Conservation (phyloP, 257 asterid genomes). For the Gynochthodes officinalis region DNA sequence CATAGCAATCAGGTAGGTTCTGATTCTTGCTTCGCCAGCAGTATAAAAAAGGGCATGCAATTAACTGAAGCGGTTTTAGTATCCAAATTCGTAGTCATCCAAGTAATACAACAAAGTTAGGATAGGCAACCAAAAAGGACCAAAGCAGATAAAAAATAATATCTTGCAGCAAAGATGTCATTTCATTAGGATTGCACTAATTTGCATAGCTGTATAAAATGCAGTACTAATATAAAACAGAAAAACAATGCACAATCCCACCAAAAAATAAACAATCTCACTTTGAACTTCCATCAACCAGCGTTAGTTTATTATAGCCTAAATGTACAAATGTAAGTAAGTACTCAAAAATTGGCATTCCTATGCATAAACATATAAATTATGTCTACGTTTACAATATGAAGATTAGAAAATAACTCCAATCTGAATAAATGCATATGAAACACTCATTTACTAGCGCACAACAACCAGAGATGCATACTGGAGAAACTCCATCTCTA, state of each 20-base stretch:
- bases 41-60: background rate
- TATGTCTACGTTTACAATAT: too few species aligned
- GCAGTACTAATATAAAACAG: background rate
- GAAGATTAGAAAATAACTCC: background rate
- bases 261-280: background rate
- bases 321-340: background rate
- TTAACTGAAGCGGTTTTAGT: background rate
- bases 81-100: background rate
- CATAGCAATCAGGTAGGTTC: background rate
- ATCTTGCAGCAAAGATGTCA: background rate
- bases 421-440: slow-evolving; percentile 3
- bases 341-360: background rate
- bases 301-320: background rate
- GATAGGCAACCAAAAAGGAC: background rate
- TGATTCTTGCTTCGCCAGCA: background rate
- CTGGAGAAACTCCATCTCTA: background rate
- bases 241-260: background rate
- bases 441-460: background rate
- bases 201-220: background rate
- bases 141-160: background rate
- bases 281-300: background rate
- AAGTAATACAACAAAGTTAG: background rate
- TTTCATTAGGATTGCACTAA: background rate
- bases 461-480: background rate
- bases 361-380: background rate